Evolutionary conservation across 2,329 filamentous ascomycete species (phyloP).

Genomic region (Diaporthe ilicicola): DNA sequence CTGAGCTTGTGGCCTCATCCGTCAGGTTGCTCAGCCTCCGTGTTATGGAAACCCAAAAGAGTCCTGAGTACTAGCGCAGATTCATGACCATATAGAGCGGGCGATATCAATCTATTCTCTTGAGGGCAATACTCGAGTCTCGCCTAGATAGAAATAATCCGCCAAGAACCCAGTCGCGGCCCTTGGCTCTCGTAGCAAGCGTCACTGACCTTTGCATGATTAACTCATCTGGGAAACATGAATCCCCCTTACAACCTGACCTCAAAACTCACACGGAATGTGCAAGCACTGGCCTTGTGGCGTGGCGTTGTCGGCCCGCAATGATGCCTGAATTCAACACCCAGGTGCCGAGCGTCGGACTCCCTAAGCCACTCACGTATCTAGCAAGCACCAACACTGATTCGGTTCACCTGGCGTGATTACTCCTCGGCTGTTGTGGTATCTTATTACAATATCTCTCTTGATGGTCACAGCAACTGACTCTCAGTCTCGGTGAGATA

Average conservation of each 20-base stretch:
- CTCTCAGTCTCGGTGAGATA: too few relatives aligned
- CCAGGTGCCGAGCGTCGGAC: neutral
- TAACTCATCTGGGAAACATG: neutral
- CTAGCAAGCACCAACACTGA: neutral
- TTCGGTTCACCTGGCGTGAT: neutral
- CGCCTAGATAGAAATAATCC: neutral
- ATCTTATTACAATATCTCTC: too few relatives aligned
- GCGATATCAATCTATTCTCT: neutral
- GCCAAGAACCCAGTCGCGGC: neutral
- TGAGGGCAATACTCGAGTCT: neutral
- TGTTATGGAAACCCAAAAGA: neutral
- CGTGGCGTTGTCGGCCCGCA: neutral
- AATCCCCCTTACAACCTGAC: neutral
- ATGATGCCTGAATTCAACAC: neutral
- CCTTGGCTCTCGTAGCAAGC: too few relatives aligned
- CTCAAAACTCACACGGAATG: neutral
- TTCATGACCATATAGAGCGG: neutral
- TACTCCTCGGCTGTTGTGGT: too few relatives aligned
- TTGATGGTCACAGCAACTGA: too few relatives aligned
- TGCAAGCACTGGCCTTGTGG: accelerated
- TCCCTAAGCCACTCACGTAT: neutral
- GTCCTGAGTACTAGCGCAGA: neutral
- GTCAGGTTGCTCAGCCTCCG: neutral
- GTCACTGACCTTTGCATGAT: neutral
- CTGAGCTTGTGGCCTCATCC: neutral